Conservation (phyloP, 345 rosid species). For the Linum usitatissimum region DNA sequence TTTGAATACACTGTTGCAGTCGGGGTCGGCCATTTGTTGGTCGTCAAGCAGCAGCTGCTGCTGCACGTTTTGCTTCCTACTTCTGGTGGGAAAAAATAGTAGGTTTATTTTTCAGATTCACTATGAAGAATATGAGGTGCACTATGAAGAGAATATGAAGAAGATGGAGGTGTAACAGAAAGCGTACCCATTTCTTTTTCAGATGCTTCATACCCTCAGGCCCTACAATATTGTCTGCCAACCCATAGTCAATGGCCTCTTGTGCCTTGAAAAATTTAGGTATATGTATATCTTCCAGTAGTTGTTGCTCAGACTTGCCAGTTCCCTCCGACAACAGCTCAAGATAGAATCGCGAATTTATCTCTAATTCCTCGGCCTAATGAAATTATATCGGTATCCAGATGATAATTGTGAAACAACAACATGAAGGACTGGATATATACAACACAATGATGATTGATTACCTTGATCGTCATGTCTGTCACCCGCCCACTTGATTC, state of each 20-base stretch:
- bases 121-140: no score
- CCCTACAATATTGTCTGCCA: conserved; percentile 67
- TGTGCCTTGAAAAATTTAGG: conserved; percentile 59
- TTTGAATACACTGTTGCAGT: neutral
- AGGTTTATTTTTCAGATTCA: conserved; percentile 8
- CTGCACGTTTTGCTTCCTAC: conserved; percentile 57
- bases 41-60: conserved; percentile 44
- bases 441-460: neutral
- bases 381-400: conserved; percentile 1
- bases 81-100: conserved; percentile 31
- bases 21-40: conserved; percentile 24
- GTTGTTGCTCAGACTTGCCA: conserved; percentile 72
- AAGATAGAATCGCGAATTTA: conserved; percentile 49
- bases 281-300: conserved; percentile 53
- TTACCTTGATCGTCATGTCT: conserved; percentile 88
- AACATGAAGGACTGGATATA: neutral
- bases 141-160: neutral
- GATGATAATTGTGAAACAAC: conserved; percentile 8
- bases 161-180: conserved; percentile 5
- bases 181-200: conserved; percentile 44
- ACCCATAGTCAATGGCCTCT: conserved; percentile 73
- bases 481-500: conserved; percentile 70
- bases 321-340: conserved; percentile 70
- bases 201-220: conserved; percentile 40
- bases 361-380: conserved; percentile 80